These are phyloP conservation scores for Lasiosphaeria miniovina DNA, from an alignment of 495 filamentous ascomycete species.

Conservation along the genomic window DNA sequence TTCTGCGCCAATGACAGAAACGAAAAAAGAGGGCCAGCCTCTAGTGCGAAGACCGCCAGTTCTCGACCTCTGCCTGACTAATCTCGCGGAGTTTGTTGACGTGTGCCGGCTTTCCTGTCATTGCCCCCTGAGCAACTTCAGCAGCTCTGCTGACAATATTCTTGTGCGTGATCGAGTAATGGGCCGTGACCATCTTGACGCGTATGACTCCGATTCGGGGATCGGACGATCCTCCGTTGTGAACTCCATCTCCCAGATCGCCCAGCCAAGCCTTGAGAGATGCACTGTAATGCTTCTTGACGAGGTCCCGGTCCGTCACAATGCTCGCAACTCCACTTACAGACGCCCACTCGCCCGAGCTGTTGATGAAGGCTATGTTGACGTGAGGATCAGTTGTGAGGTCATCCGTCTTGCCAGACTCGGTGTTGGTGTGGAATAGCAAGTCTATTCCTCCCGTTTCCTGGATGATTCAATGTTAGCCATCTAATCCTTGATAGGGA, in stretches of 20 bases:
- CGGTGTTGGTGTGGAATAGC: conserved; percentile 91
- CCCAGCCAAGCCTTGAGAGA: conserved; percentile 83
- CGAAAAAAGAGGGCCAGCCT: not conserved
- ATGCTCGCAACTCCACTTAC: conserved; percentile 70
- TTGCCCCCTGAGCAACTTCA: conserved; percentile 71
- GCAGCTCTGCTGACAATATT: conserved; percentile 56
- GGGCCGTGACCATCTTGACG: conserved; percentile 59
- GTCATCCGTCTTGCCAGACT: conserved; percentile 88
- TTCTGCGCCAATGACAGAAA: not conserved
- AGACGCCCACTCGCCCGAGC: conserved; percentile 70
- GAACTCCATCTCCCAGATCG: conserved; percentile 82
- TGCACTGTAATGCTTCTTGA: conserved; percentile 76
- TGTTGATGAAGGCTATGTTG: conserved; percentile 84
- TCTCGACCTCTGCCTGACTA: conserved; percentile 60
- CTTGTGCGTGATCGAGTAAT: conserved; percentile 56
- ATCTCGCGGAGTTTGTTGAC: conserved; percentile 81
- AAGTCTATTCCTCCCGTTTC: conserved; percentile 79
- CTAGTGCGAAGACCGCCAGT: conserved; percentile 46
- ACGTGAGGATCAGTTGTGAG: conserved; percentile 69
- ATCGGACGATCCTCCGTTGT: conserved; percentile 78
- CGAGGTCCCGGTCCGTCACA: conserved; percentile 60
- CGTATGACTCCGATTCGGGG: conserved; percentile 74
- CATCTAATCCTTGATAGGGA: not conserved
- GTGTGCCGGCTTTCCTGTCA: conserved; percentile 66
- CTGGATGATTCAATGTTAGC: conserved; percentile 36